Evolutionary conservation across 495 filamentous ascomycete genomes (phyloP).

Genomic region (Penicillium ucsense): DNA sequence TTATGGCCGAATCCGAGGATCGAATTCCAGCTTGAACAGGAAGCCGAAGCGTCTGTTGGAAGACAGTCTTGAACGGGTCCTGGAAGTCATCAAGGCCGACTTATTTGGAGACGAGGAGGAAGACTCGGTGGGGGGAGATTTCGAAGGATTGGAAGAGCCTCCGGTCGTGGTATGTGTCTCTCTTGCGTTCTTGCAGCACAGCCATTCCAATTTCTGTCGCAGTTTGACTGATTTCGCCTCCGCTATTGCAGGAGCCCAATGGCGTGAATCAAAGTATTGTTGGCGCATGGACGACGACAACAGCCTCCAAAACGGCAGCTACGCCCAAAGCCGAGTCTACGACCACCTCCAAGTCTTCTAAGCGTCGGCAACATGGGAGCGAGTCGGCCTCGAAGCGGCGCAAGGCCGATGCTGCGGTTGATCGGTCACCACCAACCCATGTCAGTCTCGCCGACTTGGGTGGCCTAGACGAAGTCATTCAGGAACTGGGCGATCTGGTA

Average conservation of each 20-base stretch:
- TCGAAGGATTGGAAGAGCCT: conserved; percentile 49
- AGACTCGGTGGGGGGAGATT: conserved; percentile 52
- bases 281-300: conserved; percentile 49
- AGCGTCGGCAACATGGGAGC: conserved; percentile 49
- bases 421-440: conserved; percentile 64
- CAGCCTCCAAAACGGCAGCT: conserved; percentile 19
- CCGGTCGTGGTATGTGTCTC: conserved; percentile 19
- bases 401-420: conserved; percentile 42
- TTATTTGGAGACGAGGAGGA: conserved; percentile 38
- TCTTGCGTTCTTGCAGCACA: too few relatives aligned
- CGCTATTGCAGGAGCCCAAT: conserved; percentile 44
- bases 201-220: too few relatives aligned
- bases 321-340: conserved; percentile 25
- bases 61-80: conserved; percentile 75
- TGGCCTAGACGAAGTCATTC: conserved; percentile 71
- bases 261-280: conserved; percentile 68
- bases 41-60: conserved; percentile 72
- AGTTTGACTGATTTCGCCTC: conserved; percentile 1
- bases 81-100: conserved; percentile 65
- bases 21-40: conserved; percentile 75
- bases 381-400: conserved; percentile 61
- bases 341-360: conserved; percentile 22
- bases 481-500: conserved; percentile 67
- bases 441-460: conserved; percentile 74
- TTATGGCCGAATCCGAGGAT: conserved; percentile 69